Percentiles rank a stretch among this genome's conserved stretches.
These are phyloP conservation scores for Amylocystis lapponica DNA, from an alignment of 768 basidiomycete genomes.

Conservation along the genomic window DNA sequence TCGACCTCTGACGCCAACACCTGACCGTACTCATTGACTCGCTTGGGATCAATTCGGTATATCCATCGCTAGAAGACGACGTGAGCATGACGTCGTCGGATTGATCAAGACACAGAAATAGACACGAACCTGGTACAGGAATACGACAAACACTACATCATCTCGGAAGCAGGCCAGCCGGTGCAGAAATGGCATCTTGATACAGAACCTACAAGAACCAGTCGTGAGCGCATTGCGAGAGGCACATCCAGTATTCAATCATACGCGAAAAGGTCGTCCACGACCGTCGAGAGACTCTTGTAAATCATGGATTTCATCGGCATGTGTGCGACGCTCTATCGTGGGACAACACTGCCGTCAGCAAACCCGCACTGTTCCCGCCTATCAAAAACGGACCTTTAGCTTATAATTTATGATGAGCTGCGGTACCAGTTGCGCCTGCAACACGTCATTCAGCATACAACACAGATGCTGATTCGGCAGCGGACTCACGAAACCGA, in stretches of 20 bases:
- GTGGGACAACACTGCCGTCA: not conserved
- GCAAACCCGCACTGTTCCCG: slow-evolving; percentile 1
- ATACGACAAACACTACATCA: slow-evolving; percentile 86
- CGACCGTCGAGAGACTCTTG: slow-evolving; percentile 84
- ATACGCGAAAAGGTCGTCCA: slow-evolving; percentile 91
- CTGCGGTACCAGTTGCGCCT: slow-evolving; percentile 85
- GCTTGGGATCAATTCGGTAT: slow-evolving; percentile 91
- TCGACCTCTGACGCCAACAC: slow-evolving; percentile 50
- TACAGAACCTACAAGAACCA: slow-evolving; percentile 61
- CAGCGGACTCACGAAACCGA: slow-evolving; percentile 81
- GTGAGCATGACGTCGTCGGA: slow-evolving; percentile 8
- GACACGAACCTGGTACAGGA: slow-evolving; percentile 78
- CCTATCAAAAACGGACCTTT: slow-evolving; percentile 54
- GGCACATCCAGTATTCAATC: slow-evolving; percentile 20
- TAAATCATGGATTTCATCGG: slow-evolving; percentile 98
- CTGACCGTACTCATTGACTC: slow-evolving; percentile 96
- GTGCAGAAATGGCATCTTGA: slow-evolving; percentile 95
- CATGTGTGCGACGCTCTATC: slow-evolving; percentile 92
- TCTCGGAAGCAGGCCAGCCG: slow-evolving; percentile 88
- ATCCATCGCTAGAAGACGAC: slow-evolving; percentile 73
- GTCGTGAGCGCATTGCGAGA: slow-evolving; percentile 3
- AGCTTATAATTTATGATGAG: slow-evolving; percentile 97
- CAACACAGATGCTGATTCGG: not conserved
- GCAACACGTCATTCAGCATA: slow-evolving; percentile 13
- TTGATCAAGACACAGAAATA: not conserved